A percentile compares a stretch with the other conserved stretches of the same genome.
phyloP scores from a whole-genome alignment of 345 rosid genomes.

The Barbarea vulgaris region DNA sequence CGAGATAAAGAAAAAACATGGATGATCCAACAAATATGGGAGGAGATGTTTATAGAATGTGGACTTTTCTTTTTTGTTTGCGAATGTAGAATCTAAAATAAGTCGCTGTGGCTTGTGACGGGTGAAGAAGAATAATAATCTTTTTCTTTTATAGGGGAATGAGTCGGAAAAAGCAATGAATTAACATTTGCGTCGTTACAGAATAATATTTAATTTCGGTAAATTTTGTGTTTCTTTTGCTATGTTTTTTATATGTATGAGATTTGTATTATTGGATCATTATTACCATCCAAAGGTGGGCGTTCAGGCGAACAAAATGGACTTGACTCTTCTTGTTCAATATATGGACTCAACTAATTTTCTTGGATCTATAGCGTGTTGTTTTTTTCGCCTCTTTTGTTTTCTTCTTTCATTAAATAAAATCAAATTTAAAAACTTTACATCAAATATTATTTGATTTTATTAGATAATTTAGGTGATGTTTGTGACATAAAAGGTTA shows the following conservation, averaged over 20 bases:
- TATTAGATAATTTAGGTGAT: neutral
- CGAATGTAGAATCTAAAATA: constrained; percentile 24
- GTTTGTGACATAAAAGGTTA: neutral
- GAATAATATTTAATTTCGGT: neutral
- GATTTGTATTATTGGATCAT: constrained; percentile 14
- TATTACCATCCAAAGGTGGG: constrained; percentile 24
- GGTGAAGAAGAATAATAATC: constrained; percentile 31
- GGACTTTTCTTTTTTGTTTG: constrained; percentile 26
- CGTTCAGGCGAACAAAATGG: constrained; percentile 23
- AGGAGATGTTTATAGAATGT: constrained; percentile 21
- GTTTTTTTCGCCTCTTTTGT: constrained; percentile 6
- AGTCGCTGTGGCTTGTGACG: constrained; percentile 34
- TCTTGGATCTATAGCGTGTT: constrained; percentile 25
- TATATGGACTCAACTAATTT: constrained; percentile 6
- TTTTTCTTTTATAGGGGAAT: neutral
- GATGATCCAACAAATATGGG: constrained; percentile 33
- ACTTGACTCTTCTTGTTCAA: constrained; percentile 30
- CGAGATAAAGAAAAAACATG: neutral
- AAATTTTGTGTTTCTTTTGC: neutral
- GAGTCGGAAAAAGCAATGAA: neutral
- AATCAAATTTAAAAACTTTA: neutral
- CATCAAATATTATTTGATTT: neutral
- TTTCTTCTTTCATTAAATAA: constrained; percentile 7
- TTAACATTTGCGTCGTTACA: neutral
- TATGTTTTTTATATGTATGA: neutral